Base-by-base conservation (phyloP, 495 filamentous ascomycete genomes). In the Jackrogersella multiformis region DNA sequence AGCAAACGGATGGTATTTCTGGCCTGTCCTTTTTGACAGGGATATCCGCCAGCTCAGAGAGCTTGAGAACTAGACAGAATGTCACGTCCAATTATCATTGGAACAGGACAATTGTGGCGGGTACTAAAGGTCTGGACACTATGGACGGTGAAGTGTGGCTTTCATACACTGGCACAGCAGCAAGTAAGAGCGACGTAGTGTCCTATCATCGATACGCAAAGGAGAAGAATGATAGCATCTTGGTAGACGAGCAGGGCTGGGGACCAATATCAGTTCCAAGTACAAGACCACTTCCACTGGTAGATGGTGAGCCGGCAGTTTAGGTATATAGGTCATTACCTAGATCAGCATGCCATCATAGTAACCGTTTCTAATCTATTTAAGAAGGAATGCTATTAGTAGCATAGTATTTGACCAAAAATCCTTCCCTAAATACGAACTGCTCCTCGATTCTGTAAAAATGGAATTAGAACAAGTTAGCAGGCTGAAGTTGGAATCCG, bases 121-220 rank as follows among this genome's bases (percentile, higher is more conserved):
- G 71, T 3, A 73, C 63, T 9, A 21, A 51, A 2, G 68, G 68
- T 13, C 1, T 66, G 9, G 71, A 73, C 16, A 68, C 68, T 6
- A 71, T 73, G 68, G 64, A 71, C 18, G 68, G 71, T 9, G 68
- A 71, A 23, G 61, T 68, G 5, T 73, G 68, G 71, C 65, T 73
- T 13, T 73, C 71, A 3, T 68, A 63, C 13, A 62, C 60, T 26
- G 39, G 28, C 10, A 24, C 52, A 1, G 53, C 56, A 23, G 64
- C 59, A 12, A 51, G 18, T 8, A 34, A 52, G 1, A 24, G 1
- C 16, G 39, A 45, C 2, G 56, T 71, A 34, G 39, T 18, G 9
- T 39, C 6, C 7, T 73, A 73, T 42, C 53, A 63, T 32, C 68
- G 24, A 7, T 71, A 73, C 30, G 68, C 71, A 2, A 66, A 56